These are phyloP conservation scores for Fusarium sp. DNA, from an alignment of 2,329 filamentous ascomycete genomes.

Conservation along the genomic window DNA sequence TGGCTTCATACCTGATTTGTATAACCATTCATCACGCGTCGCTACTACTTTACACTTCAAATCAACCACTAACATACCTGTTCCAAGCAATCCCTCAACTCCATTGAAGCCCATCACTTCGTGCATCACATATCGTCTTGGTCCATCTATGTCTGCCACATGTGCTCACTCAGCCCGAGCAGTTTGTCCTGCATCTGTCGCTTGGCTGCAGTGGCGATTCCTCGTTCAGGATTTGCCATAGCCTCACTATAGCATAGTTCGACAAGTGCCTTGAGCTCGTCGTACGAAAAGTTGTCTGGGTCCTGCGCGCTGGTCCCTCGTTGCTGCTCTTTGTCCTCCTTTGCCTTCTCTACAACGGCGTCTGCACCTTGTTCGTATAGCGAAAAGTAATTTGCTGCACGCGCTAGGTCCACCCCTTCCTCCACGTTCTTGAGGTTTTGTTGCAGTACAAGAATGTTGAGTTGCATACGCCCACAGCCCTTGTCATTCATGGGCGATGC, in stretches of 20 bases:
- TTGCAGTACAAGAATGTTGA: conserved; percentile 94
- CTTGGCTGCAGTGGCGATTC: conserved; percentile 73
- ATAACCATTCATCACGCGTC: conserved; percentile 12
- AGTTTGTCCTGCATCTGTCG: conserved; percentile 76
- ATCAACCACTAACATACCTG: conserved; percentile 2
- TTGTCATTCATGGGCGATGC: conserved; percentile 85
- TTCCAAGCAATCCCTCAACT: conserved; percentile 18
- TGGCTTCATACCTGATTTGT: background rate
- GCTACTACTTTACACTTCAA: conserved; percentile 1
- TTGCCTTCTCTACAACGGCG: conserved; percentile 70
- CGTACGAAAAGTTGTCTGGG: conserved; percentile 66
- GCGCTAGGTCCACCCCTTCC: conserved; percentile 69
- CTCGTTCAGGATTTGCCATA: conserved; percentile 72
- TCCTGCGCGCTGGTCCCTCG: conserved; percentile 47
- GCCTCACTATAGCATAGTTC: conserved; percentile 76
- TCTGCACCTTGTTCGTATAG: conserved; percentile 74
- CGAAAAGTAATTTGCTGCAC: conserved; percentile 74
- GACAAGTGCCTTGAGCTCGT: conserved; percentile 72
- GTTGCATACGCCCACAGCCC: conserved; percentile 86
- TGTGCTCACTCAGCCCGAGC: conserved; percentile 74
- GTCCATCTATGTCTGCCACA: conserved; percentile 65
- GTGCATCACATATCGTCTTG: background rate
- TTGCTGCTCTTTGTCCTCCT: conserved; percentile 54
- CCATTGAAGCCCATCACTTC: conserved; percentile 12
- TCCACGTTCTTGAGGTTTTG: conserved; percentile 97